Evolutionary conservation across 2,329 filamentous ascomycete species (phyloP), one percentile per base, ranked within the genome.

Genomic region (Hypoxylon sp.): DNA sequence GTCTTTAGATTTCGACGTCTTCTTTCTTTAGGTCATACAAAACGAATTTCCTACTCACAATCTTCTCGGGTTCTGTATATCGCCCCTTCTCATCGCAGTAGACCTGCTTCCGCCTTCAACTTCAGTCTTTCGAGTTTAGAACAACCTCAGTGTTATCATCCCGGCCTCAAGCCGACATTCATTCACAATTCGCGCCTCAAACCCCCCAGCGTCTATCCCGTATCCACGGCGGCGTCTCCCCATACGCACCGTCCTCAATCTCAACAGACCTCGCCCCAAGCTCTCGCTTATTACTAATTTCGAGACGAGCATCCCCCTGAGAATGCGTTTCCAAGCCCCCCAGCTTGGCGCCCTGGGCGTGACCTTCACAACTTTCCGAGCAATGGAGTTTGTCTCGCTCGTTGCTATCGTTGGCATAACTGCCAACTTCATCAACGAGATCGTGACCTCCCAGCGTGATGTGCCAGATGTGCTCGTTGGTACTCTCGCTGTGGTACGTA

Each of bases 371-470:
- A 83, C 89, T 72, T 87, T 91, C 72, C 91, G 94, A 52, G 85
- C 86, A 64, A 85, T 94, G 72, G 90, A 97, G 78, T 85, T 88
- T 66, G 81, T 92, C 69, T 88, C 88, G 27, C 90, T 97, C 76
- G 84, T 96, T 64, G 84, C 90, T 65, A 89, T 96, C 72, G 91
- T 97, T 71, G 93, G 93, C 50, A 88, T 97, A 79, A 89, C 89
- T 0, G 88, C 91, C 75, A 93, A 94, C 80, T 97, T 97, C 80
- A 90, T 97, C 75, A 86, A 89, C 24, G 86, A 92, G 73, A 93
- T 97, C 78, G 88, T 93, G 48, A 82, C 84, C 47, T 87, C 85
- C 21, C 86, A 90, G 69, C 87, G 90, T 61, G 84, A 87, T 31
- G 89, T 92, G 0, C 92, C 93, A 0, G 83, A 88, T 56, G 89